Evolutionary conservation across 257 asterid genomes (phyloP), one percentile per base, ranked within the genome.

Genomic region (Dorcoceras hygrometricum): DNA sequence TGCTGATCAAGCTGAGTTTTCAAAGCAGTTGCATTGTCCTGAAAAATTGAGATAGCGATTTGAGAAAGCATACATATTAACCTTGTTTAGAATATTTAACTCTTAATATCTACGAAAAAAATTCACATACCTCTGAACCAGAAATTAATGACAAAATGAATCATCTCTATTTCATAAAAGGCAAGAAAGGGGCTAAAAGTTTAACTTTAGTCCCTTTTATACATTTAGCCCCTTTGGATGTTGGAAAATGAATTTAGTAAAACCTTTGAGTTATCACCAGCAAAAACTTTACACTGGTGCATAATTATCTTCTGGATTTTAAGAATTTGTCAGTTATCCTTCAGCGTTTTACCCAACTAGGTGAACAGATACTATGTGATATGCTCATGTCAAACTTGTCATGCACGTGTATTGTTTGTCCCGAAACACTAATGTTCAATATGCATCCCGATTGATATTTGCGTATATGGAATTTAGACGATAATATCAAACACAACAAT

Each of bases 1-100:
- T 93, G 98, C 73, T 89, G 98, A 67, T 82, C 97, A 68, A 93
- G 91, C 77, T 93, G 98, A 68, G 91, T 24, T 82, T 78, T 93
- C 83, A 93, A 77, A 31, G 97, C 81, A 86, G 57, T 90, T 63
- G 98, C 98, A 77, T 81, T 90, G 74, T 90, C 97, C 97, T 93
- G 91, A 65, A 80, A 50, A 72, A 59, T 57, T 56, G 70, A 23
- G 18, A 59, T 14, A 50, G 39, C 65, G 66, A 50, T 27, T 39
- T 39, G 50, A 39, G 50, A 39, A 12, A 39, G n/a, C 50, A 39
- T 2, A 12, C 4, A 39, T 39, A 39, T 12, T 39, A 39, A 39
- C 32, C 19, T 36, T 23, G 59, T 27, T 54, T n/a, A 27, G 14
- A 29, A 56, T 61, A 61, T 27, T 39, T 25, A 46, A 46, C 19